Evolutionary conservation across 1,139 yeast genomes (phyloP).

Genomic region (Zygosaccharomyces sapae): DNA sequence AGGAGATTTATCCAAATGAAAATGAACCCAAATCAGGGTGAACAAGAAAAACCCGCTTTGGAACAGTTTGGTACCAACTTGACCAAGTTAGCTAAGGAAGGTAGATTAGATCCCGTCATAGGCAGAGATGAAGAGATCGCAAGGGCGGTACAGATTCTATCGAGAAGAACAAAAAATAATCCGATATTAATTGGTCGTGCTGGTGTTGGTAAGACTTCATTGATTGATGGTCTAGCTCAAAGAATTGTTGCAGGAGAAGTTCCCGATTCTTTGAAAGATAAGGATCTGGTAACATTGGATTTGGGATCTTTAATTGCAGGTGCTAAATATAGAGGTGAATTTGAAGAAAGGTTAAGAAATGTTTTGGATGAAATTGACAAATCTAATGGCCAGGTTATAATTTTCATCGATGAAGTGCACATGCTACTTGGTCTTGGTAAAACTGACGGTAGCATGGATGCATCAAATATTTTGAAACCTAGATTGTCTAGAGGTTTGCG

Average conservation of each 20-base stretch:
- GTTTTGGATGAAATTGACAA: slow-evolving; percentile 86
- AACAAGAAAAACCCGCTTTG: slow-evolving; percentile 67
- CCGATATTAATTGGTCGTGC: slow-evolving; percentile 94
- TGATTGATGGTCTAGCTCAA: slow-evolving; percentile 95
- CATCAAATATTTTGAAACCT: slow-evolving; percentile 88
- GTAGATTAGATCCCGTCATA: slow-evolving; percentile 92
- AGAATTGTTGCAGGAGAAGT: slow-evolving; percentile 87
- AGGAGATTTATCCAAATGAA: slow-evolving; percentile 33
- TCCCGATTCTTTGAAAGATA: slow-evolving; percentile 87
- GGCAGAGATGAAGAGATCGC: slow-evolving; percentile 95
- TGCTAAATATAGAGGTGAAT: slow-evolving; percentile 97
- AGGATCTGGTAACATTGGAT: slow-evolving; percentile 77
- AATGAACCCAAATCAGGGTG: slow-evolving; percentile 40
- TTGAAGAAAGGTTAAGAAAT: slow-evolving; percentile 88
- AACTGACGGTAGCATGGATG: slow-evolving; percentile 94
- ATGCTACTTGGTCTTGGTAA: slow-evolving; percentile 88
- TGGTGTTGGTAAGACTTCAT: slow-evolving; percentile 96
- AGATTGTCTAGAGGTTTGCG: slow-evolving; percentile 93
- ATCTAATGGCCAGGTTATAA: slow-evolving; percentile 69
- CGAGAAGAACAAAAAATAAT: slow-evolving; percentile 89
- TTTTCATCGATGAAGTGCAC: slow-evolving; percentile 91
- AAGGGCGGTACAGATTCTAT: slow-evolving; percentile 84
- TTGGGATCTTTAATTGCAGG: slow-evolving; percentile 83
- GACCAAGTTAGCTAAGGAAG: slow-evolving; percentile 80
- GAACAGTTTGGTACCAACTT: slow-evolving; percentile 85